A percentile compares a stretch with the other conserved stretches of the same genome.
Conservation (phyloP, 306 rosid genomes). For the Astragalus membranaceus region DNA sequence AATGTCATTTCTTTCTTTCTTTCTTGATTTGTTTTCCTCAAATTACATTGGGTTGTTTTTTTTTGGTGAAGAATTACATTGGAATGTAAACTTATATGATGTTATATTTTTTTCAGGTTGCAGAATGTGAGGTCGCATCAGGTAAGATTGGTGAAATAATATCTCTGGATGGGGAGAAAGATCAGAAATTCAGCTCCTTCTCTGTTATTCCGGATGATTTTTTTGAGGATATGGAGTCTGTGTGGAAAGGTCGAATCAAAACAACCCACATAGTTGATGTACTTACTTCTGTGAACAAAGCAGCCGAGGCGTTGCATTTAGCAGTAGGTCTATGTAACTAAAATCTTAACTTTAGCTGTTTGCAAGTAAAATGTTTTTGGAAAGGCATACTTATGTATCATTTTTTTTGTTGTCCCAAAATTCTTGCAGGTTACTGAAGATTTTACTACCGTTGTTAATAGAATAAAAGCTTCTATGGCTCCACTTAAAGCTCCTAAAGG, state of each 20-base stretch:
- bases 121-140: constrained; percentile 63
- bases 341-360: constrained; percentile 16
- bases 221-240: constrained; percentile 90
- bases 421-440: constrained; percentile 71
- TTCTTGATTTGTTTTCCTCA: constrained; percentile 2
- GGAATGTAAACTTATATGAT: constrained; percentile 6
- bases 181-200: constrained; percentile 60
- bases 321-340: constrained; percentile 55
- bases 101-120: constrained; percentile 42
- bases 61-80: too few species aligned
- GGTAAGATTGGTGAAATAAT: constrained; percentile 62
- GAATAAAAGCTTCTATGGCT: constrained; percentile 70
- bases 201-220: constrained; percentile 63
- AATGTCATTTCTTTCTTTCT: background rate
- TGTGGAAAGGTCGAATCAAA: constrained; percentile 88
- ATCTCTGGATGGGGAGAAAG: constrained; percentile 59
- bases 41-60: background rate
- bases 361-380: constrained; percentile 9
- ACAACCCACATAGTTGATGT: constrained; percentile 65
- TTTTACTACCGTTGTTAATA: constrained; percentile 67
- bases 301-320: constrained; percentile 62
- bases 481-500: constrained; percentile 91
- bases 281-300: constrained; percentile 59
- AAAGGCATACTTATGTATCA: constrained; percentile 1
- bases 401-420: background rate